These are phyloP conservation scores for Pistacia integerrima DNA, from an alignment of 345 rosid species.

Conservation along the genomic window DNA sequence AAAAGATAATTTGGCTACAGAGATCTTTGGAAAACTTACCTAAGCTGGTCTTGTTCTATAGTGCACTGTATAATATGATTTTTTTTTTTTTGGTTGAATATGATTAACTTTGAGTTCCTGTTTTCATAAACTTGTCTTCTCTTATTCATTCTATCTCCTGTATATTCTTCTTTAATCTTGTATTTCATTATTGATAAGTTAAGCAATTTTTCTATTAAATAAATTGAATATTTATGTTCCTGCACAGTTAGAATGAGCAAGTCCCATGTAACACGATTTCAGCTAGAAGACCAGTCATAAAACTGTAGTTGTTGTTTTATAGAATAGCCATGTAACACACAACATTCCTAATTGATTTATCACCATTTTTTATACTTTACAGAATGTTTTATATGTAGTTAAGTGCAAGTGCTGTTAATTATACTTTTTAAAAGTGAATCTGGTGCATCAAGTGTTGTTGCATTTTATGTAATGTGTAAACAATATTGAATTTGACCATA, in stretches of 20 bases:
- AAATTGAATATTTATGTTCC: not conserved
- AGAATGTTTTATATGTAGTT: not conserved
- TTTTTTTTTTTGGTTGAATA: too few species aligned
- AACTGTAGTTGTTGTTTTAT: not conserved
- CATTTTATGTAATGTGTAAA: not conserved
- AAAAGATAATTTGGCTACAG: too few species aligned
- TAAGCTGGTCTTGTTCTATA: too few species aligned
- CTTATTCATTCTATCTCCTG: not conserved
- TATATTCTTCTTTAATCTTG: not conserved
- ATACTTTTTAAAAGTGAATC: not conserved
- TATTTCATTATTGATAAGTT: not conserved
- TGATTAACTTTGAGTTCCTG: too few species aligned
- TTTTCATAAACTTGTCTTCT: not conserved
- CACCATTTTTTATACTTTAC: not conserved
- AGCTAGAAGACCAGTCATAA: not conserved
- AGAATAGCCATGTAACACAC: not conserved
- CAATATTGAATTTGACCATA: not conserved
- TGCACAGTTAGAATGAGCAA: not conserved
- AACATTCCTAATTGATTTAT: not conserved
- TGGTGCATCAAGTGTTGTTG: not conserved
- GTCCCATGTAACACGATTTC: not conserved
- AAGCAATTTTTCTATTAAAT: not conserved
- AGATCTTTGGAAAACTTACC: too few species aligned
- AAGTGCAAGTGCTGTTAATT: not conserved
- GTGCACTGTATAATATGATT: too few species aligned